Evolutionary conservation across 495 filamentous ascomycete species (phyloP), one percentile per base, ranked within the genome.

Genomic region (Podospora pseudopauciseta): DNA sequence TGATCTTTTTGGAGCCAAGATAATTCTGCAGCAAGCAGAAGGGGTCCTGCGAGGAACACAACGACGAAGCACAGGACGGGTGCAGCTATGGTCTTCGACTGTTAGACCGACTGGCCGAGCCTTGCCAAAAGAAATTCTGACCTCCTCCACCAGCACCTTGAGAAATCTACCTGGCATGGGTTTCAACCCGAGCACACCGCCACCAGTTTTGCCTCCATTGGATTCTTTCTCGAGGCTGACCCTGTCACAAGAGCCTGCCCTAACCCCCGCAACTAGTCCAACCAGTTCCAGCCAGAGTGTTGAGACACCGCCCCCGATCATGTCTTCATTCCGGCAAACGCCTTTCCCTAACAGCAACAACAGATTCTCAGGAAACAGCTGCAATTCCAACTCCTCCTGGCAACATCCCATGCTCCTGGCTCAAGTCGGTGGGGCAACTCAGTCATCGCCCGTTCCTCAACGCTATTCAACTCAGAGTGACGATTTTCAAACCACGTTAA

Each of bases 31-130:
- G 28, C 56, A 34, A 4, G 67, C 67, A 11, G 44, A 53, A 5
- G 4, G 5, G 3, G 4, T 58, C 5, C 0, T 68, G 19, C 62
- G 67, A 3, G 67, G 67, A 13, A 57, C 57, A 9, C 57, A 60
- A 16, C 57, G 34, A 27, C 34, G 19, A 6, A 49, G 19, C n/a
- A 62, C 18, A 27, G 39, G 63, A 16, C 57, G 67, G 5, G 19
- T 69, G n/a, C 67, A 69, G 44, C 27, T 69, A 18, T 69, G 67
- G 67, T 55, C 55, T 4, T 69, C 67, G 18, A 65, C 67, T 5
- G 44, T 57, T 5, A 23, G 1, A 5, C 58, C 67, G 0, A 19
- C 26, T 2, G 63, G 63, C 2, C 11, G 23, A 4, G n/a, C 53
- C 18, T 26, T 69, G 11, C 67, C 67, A 18, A 44, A 57, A 23